Base-by-base conservation (phyloP, 2,329 filamentous ascomycete genomes). In the Fusarium redolens region DNA sequence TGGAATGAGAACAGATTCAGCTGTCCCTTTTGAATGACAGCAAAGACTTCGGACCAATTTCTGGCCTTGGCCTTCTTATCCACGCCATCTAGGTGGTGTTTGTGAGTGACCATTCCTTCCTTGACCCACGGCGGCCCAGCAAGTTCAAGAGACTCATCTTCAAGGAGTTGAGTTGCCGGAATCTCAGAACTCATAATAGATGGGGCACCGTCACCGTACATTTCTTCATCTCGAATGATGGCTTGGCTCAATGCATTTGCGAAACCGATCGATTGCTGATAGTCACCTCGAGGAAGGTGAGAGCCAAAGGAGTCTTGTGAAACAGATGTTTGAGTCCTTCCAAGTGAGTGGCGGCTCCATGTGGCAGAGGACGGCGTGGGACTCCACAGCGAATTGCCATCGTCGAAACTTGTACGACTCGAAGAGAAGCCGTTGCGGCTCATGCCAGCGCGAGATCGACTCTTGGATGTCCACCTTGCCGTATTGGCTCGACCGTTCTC, bases 51-150 rank as follows among this genome's bases (percentile, higher is more conserved):
- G 65, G 88, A 92, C 96, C 96, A 99, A 77, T 95, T 96, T 43
- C 96, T 90, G 77, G 98, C 96, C 83, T 96, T 98, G 69, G 95
- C 93, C 81, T 94, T 93, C 84, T 96, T 97, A 74, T 97, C 95
- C 40, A 94, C 87, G 8, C 93, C 91, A 80, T 98, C 96, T 7
- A 98, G 88, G 78, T 98, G 96, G 81, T 98, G 96, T 82, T 98
- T 98, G 84, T 99, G 96, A 75, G 96, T 96, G 25, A 98, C 86
- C 76, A 97, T 94, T 70, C 96, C 96, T 82, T 99, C 96, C 83
- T 99, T 99, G 33, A 97, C 92, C 96, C 96, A 99, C 0, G 96
- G 96, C n/a, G 96, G 94, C 30, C 96, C 96, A 15, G 93, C 91
- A 43, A 99, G 90, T 79, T 97, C 95, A 17, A 99, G 88, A 0